phyloP scores from a whole-genome alignment of 208 protist species.

The Leishmania tropica region DNA sequence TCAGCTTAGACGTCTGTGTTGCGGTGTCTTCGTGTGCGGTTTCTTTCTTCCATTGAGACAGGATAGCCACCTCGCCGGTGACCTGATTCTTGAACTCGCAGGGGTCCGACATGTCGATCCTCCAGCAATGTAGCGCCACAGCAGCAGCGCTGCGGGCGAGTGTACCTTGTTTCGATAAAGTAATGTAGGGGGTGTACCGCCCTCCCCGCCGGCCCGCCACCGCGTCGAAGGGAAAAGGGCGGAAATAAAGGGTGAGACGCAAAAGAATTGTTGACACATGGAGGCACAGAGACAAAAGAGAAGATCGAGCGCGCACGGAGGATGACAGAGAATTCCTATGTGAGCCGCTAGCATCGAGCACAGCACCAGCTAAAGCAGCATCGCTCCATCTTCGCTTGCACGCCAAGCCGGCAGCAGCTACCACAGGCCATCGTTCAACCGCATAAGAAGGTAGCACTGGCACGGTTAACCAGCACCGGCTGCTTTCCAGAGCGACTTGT shows the following conservation, averaged over 20 bases:
- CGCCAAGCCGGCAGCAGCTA: background rate
- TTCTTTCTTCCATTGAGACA: slow-evolving; percentile 64
- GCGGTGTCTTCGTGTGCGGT: slow-evolving; percentile 29
- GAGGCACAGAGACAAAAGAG: background rate
- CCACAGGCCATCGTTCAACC: background rate
- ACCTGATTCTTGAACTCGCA: slow-evolving; percentile 83
- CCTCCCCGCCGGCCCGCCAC: background rate
- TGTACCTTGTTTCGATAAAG: background rate
- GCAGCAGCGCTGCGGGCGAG: background rate
- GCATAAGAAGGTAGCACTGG: background rate
- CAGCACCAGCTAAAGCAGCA: background rate
- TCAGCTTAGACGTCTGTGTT: slow-evolving; percentile 57
- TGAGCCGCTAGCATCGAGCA: background rate
- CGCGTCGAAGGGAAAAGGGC: background rate
- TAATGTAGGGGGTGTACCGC: background rate
- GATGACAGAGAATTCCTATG: background rate
- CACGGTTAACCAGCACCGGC: background rate
- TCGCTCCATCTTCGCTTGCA: background rate
- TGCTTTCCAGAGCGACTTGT: background rate
- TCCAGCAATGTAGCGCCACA: background rate
- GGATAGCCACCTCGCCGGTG: slow-evolving; percentile 72
- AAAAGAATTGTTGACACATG: background rate
- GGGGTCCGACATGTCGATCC: slow-evolving; percentile 38
- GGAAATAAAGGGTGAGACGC: no score
- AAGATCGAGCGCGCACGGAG: background rate